Base-by-base conservation (phyloP, 139 green algal genomes). In the Chlamydomonas urium region DNA sequence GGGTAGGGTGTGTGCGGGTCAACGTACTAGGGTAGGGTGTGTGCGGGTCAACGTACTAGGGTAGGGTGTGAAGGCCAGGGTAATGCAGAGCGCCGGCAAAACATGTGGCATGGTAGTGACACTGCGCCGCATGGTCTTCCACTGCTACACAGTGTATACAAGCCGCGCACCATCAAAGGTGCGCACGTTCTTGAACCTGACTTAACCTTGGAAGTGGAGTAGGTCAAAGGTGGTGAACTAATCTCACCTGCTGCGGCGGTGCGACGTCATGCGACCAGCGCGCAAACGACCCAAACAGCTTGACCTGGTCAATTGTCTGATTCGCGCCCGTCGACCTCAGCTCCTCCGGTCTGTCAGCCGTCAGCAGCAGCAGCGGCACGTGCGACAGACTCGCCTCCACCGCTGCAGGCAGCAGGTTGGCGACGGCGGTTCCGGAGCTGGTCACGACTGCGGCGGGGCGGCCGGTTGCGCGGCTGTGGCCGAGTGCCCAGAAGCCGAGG, bases 401-500 rank as follows among this genome's bases (percentile, higher is more conserved):
- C 14, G 93, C 93, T 1, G 94, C 88, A 23, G 96, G 96, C 47
- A 98, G 79, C 75, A 99, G 86, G 84, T 99, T 99, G 48, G 92
- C 92, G 5, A 99, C 96, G 1, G 96, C 96, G 0, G 96, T 99
- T 60, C 96, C 96, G 34, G 84, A 94, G 87, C 87, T 68, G 83
- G 89, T 83, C 50, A 87, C 66, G 5, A 88, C 79, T 3, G 75
- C 79, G 0, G 79, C 83, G 26, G 83, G 79, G n/a, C 59, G 36
- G 31, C 79, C 66, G 8, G 48, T 67, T 45, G 81, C 81, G 0
- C 83, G 75, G 32, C 74, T 86, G 76, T 87, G 90, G 26, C 96
- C 96, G 6, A 99, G 69, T 0, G 94, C 94, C 86, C 93, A 96
- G 77, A 98, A 99, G 1, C 81, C 94, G n/a, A 99, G 86, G 2